Evolutionary conservation across 352 stramenopile genomes (phyloP), one percentile per base, ranked within the genome.

Genomic region (Pythium aphanidermatum): DNA sequence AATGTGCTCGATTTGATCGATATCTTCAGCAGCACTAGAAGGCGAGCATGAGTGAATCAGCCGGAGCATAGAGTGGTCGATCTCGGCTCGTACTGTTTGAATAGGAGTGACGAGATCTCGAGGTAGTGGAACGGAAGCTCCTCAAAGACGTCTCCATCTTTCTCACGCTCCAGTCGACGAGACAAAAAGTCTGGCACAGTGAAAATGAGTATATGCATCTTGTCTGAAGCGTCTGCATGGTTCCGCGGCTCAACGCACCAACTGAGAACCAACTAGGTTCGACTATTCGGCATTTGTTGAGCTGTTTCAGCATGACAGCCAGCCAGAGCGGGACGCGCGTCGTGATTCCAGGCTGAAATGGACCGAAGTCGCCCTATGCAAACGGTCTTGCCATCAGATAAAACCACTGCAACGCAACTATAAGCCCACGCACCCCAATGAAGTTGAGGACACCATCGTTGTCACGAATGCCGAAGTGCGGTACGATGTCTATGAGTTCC

Each of bases 41-140:
- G 37, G 24, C 16, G 12, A 40, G 13, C 9, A 21, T 16, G n/a
- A 28, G n/a, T n/a, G n/a, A n/a, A n/a, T n/a, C n/a, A n/a, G n/a
- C n/a, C n/a, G n/a, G n/a, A n/a, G n/a, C n/a, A n/a, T n/a, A n/a
- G n/a, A n/a, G n/a, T n/a, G n/a, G n/a, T n/a, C n/a, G n/a, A n/a
- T n/a, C n/a, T n/a, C n/a, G n/a, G n/a, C n/a, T n/a, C 68, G 21
- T 58, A 89, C 80, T 95, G 81, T 51, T 92, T 83, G 45, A 95
- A 74, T 19, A 95, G 46, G 17, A 95, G 49, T 20, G 77, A 84
- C 16, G 84, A 63, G 21, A 95, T 76, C 55, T 95, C 84, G 20
- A 94, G 43, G 55, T 95, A 95, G 53, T 95, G 83, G 44, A 91
- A 92, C 10, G 84, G 82, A 10, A 95, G 61, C 42, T 85, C 66